These are phyloP conservation scores for Plantago lanceolata DNA, from an alignment of 305 asterid genomes.

Conservation along the genomic window DNA sequence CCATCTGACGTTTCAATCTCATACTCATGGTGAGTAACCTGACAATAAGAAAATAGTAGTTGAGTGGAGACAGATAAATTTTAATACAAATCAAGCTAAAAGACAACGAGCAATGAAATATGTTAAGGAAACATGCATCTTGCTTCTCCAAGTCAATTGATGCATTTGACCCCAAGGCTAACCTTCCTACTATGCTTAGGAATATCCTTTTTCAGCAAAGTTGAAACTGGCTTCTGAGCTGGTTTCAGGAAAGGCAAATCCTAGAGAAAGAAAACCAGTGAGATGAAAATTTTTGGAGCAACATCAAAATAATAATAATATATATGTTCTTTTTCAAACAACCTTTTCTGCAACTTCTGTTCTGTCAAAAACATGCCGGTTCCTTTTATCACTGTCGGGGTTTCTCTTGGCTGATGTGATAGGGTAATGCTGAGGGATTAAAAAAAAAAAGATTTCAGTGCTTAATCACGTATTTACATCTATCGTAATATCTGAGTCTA, in stretches of 20 bases:
- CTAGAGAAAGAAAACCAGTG: slow-evolving; percentile 31
- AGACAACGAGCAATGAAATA: slow-evolving; percentile 7
- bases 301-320: slow-evolving; percentile 14
- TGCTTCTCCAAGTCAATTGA: slow-evolving; percentile 13
- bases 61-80: slow-evolving; percentile 13
- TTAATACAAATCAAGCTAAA: slow-evolving; percentile 14
- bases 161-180: slow-evolving; percentile 21
- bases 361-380: slow-evolving; percentile 40
- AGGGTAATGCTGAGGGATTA: slow-evolving; percentile 49
- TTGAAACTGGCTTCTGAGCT: slow-evolving; percentile 70
- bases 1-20: slow-evolving; percentile 92
- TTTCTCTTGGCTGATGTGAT: slow-evolving; percentile 54
- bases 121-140: slow-evolving; percentile 1
- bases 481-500: slow-evolving; percentile 13
- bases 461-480: slow-evolving; percentile 15
- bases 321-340: slow-evolving; percentile 22
- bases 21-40: slow-evolving; percentile 90
- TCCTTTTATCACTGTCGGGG: slow-evolving; percentile 43
- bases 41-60: slow-evolving; percentile 25
- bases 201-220: slow-evolving; percentile 54
- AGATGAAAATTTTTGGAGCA: slow-evolving; percentile 19
- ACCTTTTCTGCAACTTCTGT: slow-evolving; percentile 58
- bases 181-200: slow-evolving; percentile 92
- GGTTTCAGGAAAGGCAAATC: slow-evolving; percentile 49
- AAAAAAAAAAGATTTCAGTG: slow-evolving; percentile 25